phyloP scores from a whole-genome alignment of 768 basidiomycete species.

The Pleurotus tuoliensis region DNA sequence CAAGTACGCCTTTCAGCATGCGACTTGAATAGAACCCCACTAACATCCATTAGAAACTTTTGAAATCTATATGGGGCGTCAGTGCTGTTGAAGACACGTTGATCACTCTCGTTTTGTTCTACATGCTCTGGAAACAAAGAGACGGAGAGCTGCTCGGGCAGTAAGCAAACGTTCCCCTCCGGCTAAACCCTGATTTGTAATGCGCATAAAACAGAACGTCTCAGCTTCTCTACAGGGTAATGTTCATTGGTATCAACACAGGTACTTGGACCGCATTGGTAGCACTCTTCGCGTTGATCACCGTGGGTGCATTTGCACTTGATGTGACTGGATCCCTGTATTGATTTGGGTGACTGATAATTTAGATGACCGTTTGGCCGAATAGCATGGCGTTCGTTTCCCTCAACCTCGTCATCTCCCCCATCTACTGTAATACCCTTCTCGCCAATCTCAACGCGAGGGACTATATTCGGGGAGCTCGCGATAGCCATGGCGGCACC shows the following conservation, averaged over 20 bases:
- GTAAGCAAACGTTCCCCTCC: not conserved
- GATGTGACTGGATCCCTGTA: not conserved
- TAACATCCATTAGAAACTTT: not conserved
- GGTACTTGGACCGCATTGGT: constrained; percentile 5
- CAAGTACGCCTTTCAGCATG: not conserved
- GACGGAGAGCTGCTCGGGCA: constrained; percentile 2
- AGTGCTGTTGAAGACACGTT: constrained; percentile 1
- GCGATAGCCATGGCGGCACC: not conserved
- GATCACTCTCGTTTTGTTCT: constrained; percentile 2
- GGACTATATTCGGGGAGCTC: constrained; percentile 1
- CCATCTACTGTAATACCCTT: constrained; percentile 8
- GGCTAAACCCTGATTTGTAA: too few species aligned
- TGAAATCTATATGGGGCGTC: constrained; percentile 7
- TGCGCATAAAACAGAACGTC: constrained; percentile 1
- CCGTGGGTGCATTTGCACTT: not conserved
- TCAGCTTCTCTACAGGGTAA: constrained; percentile 17
- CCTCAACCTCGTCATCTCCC: constrained; percentile 4
- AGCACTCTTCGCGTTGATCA: constrained; percentile 4
- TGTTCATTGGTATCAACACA: constrained; percentile 22
- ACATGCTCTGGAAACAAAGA: constrained; percentile 7
- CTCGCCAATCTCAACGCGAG: constrained; percentile 4
- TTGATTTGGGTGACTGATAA: not conserved
- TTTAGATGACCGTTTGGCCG: constrained; percentile 3
- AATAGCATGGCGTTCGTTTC: constrained; percentile 2
- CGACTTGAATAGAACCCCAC: not conserved